Evolutionary conservation across 2,329 filamentous ascomycete species (phyloP), one percentile per base, ranked within the genome.

Genomic region (Penicillium sp.): DNA sequence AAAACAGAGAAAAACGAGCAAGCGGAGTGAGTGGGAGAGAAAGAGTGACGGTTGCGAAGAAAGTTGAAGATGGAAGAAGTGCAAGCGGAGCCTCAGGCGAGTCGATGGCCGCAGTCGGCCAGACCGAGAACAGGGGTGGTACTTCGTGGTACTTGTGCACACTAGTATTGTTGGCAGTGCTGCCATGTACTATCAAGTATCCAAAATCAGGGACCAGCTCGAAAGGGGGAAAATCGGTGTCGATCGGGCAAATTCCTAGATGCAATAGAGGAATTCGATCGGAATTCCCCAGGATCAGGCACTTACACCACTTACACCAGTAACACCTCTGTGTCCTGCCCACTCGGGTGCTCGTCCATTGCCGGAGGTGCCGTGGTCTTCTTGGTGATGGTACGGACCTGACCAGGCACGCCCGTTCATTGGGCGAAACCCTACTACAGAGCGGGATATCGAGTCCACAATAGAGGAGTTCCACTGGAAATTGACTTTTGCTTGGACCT

Each of bases 31-130:
- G 53, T 53, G 53, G 56, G 34, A 54, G 51, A 57, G 46, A 48
- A 52, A 55, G 52, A 47, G 48, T 55, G 49, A 58, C 40, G 46
- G 55, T 59, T 52, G 61, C 52, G 54, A 58, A 42, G 53, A 44
- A 46, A 49, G 50, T 51, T 54, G 59, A 62, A 55, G 42, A 48
- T 60, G 55, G 55, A 51, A 53, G 53, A 54, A 51, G 7, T 56
- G 51, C 60, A 62, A 58, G 46, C 57, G 56, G 57, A 62, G 60
- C 61, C 61, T 64, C 53, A 63, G 62, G 60, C 62, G n/a, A n/a
- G n/a, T n/a, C 51, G 48, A 31, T 24, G 13, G 54, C 59, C 55
- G 57, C 55, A 56, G 55, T 42, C 49, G 60, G 65, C 55, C 63
- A 63, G 61, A 61, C 64, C 61, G 60, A 57, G 60, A 63, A 61